These are phyloP conservation scores for Citrus reticulata DNA, from an alignment of 345 rosid species.

Conservation along the genomic window DNA sequence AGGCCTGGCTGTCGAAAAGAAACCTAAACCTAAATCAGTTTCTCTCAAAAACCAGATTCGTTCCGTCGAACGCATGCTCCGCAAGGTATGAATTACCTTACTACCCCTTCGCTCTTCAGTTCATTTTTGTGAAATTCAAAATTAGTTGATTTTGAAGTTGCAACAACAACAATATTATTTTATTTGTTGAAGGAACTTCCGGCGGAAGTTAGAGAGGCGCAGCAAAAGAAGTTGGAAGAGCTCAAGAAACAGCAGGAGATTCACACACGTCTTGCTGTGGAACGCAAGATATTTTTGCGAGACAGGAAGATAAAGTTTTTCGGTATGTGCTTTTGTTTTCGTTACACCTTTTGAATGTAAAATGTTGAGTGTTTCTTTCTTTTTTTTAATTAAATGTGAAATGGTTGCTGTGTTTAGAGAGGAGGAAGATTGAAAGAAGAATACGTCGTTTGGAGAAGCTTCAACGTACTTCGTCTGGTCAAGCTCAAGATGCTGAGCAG, in stretches of 20 bases:
- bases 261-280: conserved; percentile 80
- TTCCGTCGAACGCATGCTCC: conserved; percentile 92
- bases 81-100: conserved; percentile 48
- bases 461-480: conserved; percentile 74
- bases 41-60: conserved; percentile 95
- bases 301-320: conserved; percentile 92
- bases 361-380: not conserved
- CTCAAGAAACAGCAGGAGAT: conserved; percentile 85
- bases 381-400: not conserved
- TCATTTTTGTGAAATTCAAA: not conserved
- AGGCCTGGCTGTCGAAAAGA: conserved; percentile 68
- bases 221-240: conserved; percentile 65
- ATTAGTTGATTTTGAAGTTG: not conserved
- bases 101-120: not conserved
- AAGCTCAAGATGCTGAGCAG: conserved; percentile 68
- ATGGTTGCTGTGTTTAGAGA: conserved; percentile 40
- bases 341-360: not conserved
- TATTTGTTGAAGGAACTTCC: conserved; percentile 51
- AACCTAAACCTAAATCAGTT: conserved; percentile 63
- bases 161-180: no score
- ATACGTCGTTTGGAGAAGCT: conserved; percentile 87
- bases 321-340: conserved; percentile 35
- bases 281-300: conserved; percentile 81
- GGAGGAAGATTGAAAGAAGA: conserved; percentile 90
- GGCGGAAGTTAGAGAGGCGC: conserved; percentile 69